phyloP scores from a whole-genome alignment of 192 early-diverging fungal species.

The Cetraspora pellucida region DNA sequence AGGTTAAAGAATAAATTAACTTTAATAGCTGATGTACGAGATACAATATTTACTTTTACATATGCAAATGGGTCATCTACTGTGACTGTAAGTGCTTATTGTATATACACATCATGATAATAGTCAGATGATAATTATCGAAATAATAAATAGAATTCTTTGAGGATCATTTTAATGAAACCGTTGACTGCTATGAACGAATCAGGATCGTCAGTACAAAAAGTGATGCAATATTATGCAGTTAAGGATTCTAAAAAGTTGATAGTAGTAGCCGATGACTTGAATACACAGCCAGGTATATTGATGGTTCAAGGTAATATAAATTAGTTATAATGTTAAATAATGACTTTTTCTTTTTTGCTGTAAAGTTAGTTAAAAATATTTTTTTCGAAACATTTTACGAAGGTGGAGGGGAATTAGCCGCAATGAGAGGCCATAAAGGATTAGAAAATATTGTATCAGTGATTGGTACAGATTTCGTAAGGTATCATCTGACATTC shows the following conservation, averaged over 20 bases:
- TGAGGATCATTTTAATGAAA: slow-evolving; percentile 59
- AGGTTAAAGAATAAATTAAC: not conserved
- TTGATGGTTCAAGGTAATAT: slow-evolving; percentile 56
- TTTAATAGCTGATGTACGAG: slow-evolving; percentile 56
- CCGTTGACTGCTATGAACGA: slow-evolving; percentile 61
- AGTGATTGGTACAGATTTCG: slow-evolving; percentile 48
- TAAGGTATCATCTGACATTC: slow-evolving; percentile 36
- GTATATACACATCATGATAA: not conserved
- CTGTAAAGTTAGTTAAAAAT: not conserved
- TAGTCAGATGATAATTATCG: not conserved
- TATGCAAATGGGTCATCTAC: slow-evolving; percentile 40
- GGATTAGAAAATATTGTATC: slow-evolving; percentile 56
- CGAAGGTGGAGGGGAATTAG: slow-evolving; percentile 44
- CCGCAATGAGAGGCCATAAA: slow-evolving; percentile 54
- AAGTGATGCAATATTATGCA: slow-evolving; percentile 53
- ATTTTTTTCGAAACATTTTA: slow-evolving; percentile 11
- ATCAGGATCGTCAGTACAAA: slow-evolving; percentile 53
- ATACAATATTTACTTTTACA: slow-evolving; percentile 49
- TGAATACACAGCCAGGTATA: slow-evolving; percentile 59
- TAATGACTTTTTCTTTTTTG: not conserved
- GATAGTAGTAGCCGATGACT: slow-evolving; percentile 62
- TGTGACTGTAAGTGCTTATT: slow-evolving; percentile 28
- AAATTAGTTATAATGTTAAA: too few species aligned
- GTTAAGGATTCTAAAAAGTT: slow-evolving; percentile 53
- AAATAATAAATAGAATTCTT: slow-evolving; percentile 46